Conservation (phyloP, 768 basidiomycete genomes). For the Xanthoconium stramineum region DNA sequence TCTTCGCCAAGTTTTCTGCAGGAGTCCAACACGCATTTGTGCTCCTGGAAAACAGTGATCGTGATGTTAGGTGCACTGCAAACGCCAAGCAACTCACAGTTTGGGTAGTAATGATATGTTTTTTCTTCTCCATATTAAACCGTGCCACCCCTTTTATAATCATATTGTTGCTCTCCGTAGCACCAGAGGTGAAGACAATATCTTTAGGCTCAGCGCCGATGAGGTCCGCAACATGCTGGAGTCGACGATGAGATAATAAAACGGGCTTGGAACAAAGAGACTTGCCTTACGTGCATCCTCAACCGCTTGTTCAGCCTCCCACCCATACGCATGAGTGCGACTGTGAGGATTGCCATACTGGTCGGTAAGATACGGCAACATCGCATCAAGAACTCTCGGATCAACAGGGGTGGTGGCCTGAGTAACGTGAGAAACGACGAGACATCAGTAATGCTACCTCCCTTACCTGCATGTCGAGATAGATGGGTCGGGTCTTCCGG, state of each 20-base stretch:
- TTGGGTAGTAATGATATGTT: conserved; percentile 91
- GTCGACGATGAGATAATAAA: background rate
- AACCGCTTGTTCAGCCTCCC: conserved; percentile 96
- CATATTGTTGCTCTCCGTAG: conserved; percentile 98
- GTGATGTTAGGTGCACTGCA: background rate
- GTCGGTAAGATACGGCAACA: conserved; percentile 94
- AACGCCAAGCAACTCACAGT: conserved; percentile 54
- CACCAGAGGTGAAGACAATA: conserved; percentile 95
- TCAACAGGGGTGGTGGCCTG: conserved; percentile 98
- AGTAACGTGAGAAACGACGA: conserved; percentile 2
- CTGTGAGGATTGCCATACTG: conserved; percentile 98
- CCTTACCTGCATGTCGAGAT: conserved; percentile 93
- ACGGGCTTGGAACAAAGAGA: conserved; percentile 7
- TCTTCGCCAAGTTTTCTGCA: conserved; percentile 94
- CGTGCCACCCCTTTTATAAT: conserved; percentile 94
- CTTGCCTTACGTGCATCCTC: conserved; percentile 84
- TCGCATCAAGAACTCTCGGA: conserved; percentile 93
- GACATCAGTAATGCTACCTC: background rate
- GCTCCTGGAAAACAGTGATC: conserved; percentile 58
- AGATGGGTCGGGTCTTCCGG: conserved; percentile 82
- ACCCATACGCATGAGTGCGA: conserved; percentile 97
- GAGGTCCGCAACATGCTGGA: conserved; percentile 82
- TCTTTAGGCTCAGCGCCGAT: conserved; percentile 96
- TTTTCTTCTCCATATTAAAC: conserved; percentile 92
- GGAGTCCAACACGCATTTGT: conserved; percentile 98